A percentile compares a stretch with the other conserved stretches of the same genome.
These are phyloP conservation scores for Terfezia boudieri DNA, from an alignment of 495 filamentous ascomycete species.

Conservation along the genomic window DNA sequence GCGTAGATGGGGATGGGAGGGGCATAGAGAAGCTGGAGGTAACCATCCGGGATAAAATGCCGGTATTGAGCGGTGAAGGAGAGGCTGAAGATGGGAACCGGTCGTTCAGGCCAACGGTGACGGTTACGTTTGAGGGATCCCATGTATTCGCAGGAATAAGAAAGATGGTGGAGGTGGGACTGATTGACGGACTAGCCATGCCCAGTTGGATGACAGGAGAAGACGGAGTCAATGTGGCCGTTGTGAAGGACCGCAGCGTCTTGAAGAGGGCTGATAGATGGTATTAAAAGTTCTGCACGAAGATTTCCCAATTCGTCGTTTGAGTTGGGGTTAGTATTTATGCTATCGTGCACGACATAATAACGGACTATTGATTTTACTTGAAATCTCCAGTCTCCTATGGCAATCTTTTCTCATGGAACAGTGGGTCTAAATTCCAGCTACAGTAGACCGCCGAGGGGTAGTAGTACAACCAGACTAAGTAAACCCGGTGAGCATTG, in stretches of 20 bases:
- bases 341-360: too few relatives aligned
- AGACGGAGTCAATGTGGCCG: constrained; percentile 50
- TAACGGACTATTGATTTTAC: too few relatives aligned
- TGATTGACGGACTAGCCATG: constrained; percentile 47
- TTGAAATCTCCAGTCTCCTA: too few relatives aligned
- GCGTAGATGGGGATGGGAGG: constrained; percentile 28
- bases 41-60: constrained; percentile 32
- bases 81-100: constrained; percentile 15
- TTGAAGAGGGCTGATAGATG: neutral
- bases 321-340: too few relatives aligned
- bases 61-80: constrained; percentile 21
- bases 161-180: constrained; percentile 47
- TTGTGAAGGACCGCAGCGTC: constrained; percentile 33
- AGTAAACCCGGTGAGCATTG: too few relatives aligned
- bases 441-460: too few relatives aligned
- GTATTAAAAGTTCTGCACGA: neutral
- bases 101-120: constrained; percentile 34
- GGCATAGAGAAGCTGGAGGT: constrained; percentile 40
- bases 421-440: too few relatives aligned
- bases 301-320: too few relatives aligned
- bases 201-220: constrained; percentile 86
- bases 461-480: too few relatives aligned
- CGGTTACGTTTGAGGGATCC: constrained; percentile 43
- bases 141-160: constrained; percentile 69
- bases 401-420: too few relatives aligned